Evolutionary conservation across 129 eudicot genomes (phyloP).

Genomic region (Rutidosis leptorrhynchoides): DNA sequence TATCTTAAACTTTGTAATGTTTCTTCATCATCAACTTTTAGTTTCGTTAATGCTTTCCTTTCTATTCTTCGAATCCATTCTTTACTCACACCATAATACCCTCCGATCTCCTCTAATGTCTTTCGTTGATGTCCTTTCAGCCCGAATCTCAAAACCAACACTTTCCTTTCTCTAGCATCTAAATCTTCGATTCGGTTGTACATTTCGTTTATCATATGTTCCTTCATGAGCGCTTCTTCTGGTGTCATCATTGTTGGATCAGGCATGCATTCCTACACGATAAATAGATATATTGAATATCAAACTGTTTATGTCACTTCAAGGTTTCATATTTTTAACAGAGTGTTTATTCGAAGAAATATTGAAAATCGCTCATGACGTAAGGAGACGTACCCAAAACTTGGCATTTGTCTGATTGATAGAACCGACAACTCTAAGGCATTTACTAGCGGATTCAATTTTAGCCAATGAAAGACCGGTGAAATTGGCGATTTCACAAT

Average conservation of each 20-base stretch:
- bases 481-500: slow-evolving; percentile 59
- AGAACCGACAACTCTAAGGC: slow-evolving; percentile 84
- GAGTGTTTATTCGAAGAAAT: background rate
- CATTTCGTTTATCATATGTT: slow-evolving; percentile 55
- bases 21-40: slow-evolving; percentile 49
- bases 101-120: slow-evolving; percentile 79
- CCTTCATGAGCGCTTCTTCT: slow-evolving; percentile 49
- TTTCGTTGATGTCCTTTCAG: slow-evolving; percentile 50
- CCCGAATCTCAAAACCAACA: slow-evolving; percentile 59
- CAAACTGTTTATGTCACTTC: background rate
- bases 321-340: background rate
- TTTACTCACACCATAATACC: slow-evolving; percentile 61
- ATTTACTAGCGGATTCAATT: slow-evolving; percentile 60
- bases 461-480: slow-evolving; percentile 74
- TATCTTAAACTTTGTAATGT: slow-evolving; percentile 48
- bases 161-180: slow-evolving; percentile 55
- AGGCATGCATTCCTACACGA: slow-evolving; percentile 59
- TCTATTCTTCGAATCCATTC: slow-evolving; percentile 89
- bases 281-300: background rate
- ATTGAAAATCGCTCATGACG: background rate
- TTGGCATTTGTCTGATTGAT: slow-evolving; percentile 55
- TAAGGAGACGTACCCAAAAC: slow-evolving; percentile 48
- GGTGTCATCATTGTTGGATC: slow-evolving; percentile 62
- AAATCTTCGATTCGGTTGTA: slow-evolving; percentile 46
- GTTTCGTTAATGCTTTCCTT: slow-evolving; percentile 58